These are phyloP conservation scores for Mycena rosella DNA, from an alignment of 768 basidiomycete species.

Conservation along the genomic window DNA sequence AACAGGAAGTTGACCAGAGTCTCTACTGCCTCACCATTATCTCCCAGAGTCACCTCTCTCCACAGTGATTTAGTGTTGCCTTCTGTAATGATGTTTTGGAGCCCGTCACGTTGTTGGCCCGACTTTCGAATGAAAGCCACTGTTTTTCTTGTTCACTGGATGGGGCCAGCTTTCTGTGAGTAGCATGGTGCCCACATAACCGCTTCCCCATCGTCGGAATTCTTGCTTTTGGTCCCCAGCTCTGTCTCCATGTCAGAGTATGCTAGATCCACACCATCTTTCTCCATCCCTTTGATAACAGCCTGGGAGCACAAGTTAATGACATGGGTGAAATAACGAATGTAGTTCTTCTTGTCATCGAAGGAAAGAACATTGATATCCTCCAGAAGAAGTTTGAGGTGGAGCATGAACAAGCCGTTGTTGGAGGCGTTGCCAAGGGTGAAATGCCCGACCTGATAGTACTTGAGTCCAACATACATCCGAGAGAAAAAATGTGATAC, in stretches of 20 bases:
- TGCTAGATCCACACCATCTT: not conserved
- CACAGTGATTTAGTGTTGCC: constrained; percentile 24
- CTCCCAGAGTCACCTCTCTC: constrained; percentile 6
- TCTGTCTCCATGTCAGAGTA: not conserved
- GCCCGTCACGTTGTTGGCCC: constrained; percentile 33
- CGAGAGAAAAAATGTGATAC: constrained; percentile 10
- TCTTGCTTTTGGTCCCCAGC: not conserved
- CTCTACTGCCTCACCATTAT: not conserved
- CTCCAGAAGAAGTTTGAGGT: constrained; percentile 14
- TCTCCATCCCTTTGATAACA: constrained; percentile 3
- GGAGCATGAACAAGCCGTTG: constrained; percentile 7
- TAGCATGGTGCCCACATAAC: not conserved
- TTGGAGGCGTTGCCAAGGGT: constrained; percentile 16
- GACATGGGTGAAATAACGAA: constrained; percentile 5
- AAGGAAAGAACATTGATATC: constrained; percentile 1
- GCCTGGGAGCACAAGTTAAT: constrained; percentile 9
- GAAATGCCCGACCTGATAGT: constrained; percentile 23
- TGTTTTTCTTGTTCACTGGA: constrained; percentile 19
- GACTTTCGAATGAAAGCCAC: constrained; percentile 35
- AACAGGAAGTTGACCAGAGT: not conserved
- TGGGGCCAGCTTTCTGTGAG: constrained; percentile 13
- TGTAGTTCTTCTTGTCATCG: too few relatives aligned
- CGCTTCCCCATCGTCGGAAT: not conserved
- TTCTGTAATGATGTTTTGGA: constrained; percentile 25
- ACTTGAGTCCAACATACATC: too few relatives aligned